Conservation (phyloP, 2,329 filamentous ascomycete genomes). For the Boeremia lycopersici region DNA sequence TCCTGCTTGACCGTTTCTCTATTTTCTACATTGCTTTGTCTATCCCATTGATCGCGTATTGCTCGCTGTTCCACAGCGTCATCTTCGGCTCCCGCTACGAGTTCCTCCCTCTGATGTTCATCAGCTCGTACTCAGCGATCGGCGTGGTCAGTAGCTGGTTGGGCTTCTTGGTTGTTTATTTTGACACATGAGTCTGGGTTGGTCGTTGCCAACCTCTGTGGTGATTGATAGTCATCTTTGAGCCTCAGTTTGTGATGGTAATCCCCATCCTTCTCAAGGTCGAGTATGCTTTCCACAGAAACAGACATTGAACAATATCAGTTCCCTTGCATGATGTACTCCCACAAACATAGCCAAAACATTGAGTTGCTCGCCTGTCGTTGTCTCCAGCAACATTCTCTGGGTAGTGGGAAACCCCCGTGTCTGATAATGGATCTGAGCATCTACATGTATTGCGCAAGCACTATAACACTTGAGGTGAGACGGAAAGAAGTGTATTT, state of each 20-base stretch:
- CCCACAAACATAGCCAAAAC: too few relatives aligned
- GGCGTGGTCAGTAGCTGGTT: constrained; percentile 97
- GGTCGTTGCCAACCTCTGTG: not conserved
- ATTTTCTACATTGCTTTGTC: constrained; percentile 87
- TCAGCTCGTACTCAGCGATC: constrained; percentile 88
- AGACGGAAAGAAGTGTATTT: constrained; percentile 3
- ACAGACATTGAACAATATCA: too few relatives aligned
- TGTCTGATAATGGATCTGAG: not conserved
- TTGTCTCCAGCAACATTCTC: too few relatives aligned
- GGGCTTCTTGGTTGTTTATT: constrained; percentile 92
- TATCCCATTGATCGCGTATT: constrained; percentile 88
- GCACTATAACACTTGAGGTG: too few relatives aligned
- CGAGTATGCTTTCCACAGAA: too few relatives aligned
- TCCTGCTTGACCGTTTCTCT: constrained; percentile 88
- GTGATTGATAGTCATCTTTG: too few relatives aligned
- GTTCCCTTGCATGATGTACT: too few relatives aligned
- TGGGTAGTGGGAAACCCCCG: not conserved
- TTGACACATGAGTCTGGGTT: constrained; percentile 49
- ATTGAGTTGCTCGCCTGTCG: too few relatives aligned
- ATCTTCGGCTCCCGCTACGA: constrained; percentile 83
- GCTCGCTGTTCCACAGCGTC: constrained; percentile 80
- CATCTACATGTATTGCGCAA: not conserved
- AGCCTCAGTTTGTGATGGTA: not conserved
- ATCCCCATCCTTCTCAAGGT: too few relatives aligned
- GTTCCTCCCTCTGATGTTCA: constrained; percentile 96